Percentiles rank a stretch among this genome's conserved stretches.
phyloP scores from a whole-genome alignment of 306 rosid species.

The Glycyrrhiza uralensis region DNA sequence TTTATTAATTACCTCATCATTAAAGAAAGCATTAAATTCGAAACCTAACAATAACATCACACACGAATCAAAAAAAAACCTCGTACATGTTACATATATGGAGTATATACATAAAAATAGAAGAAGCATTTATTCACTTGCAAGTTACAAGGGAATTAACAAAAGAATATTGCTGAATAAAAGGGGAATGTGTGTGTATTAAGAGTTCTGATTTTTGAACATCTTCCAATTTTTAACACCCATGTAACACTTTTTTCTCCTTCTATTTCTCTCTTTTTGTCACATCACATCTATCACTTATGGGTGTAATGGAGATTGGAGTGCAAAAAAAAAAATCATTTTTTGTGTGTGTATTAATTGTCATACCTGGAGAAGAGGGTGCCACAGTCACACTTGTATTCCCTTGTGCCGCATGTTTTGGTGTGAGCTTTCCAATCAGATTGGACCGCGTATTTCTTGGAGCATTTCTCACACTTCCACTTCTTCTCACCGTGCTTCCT shows the following conservation, averaged over 20 bases:
- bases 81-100: conserved; percentile 22
- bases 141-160: background rate
- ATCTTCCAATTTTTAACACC: too few relatives aligned
- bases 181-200: background rate
- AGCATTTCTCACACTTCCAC: conserved; percentile 97
- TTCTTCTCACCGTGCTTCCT: conserved; percentile 95
- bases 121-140: conserved; percentile 24
- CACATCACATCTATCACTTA: too few relatives aligned
- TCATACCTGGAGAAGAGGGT: conserved; percentile 85
- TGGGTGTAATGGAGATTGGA: too few relatives aligned
- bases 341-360: background rate
- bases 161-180: background rate
- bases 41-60: conserved; percentile 25
- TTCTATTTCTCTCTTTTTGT: too few relatives aligned
- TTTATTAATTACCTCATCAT: conserved; percentile 38
- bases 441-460: conserved; percentile 93
- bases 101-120: background rate
- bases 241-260: too few relatives aligned
- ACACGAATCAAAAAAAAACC: conserved; percentile 29
- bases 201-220: too few relatives aligned
- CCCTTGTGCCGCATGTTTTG: conserved; percentile 94
- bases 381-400: conserved; percentile 93
- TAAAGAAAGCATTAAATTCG: conserved; percentile 37
- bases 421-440: conserved; percentile 98
- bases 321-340: too few relatives aligned